Conservation (phyloP, 2,329 filamentous ascomycete genomes). For the Colletotrichum euphorbiae region DNA sequence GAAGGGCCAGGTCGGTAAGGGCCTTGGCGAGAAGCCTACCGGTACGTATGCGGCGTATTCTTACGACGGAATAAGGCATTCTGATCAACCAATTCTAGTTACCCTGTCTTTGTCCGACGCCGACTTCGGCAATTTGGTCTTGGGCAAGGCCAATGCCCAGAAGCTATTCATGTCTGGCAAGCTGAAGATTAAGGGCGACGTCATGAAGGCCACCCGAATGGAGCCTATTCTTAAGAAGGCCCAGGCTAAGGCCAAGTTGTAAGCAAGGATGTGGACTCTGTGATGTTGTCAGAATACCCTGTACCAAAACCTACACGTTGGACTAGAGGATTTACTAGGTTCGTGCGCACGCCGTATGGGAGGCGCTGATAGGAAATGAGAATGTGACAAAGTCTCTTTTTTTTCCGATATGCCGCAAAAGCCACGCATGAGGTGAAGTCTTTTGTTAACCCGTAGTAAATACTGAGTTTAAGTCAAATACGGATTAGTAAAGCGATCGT, state of each 20-base stretch:
- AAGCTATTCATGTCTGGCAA: constrained; percentile 98
- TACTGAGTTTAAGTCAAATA: too few relatives aligned
- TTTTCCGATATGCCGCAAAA: background rate
- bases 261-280: constrained; percentile 48
- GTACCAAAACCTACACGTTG: constrained; percentile 36
- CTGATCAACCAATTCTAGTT: constrained; percentile 63
- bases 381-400: constrained; percentile 19
- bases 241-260: constrained; percentile 86
- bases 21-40: constrained; percentile 82
- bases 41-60: constrained; percentile 64
- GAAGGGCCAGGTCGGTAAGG: constrained; percentile 83
- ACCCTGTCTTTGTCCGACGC: constrained; percentile 86
- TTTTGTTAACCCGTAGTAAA: too few relatives aligned
- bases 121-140: constrained; percentile 86
- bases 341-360: constrained; percentile 11
- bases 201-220: constrained; percentile 99
- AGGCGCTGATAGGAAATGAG: constrained; percentile 32
- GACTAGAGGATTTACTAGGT: background rate
- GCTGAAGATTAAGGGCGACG: constrained; percentile 96
- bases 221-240: constrained; percentile 93
- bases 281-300: constrained; percentile 39
- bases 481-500: too few relatives aligned
- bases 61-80: background rate
- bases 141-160: constrained; percentile 93
- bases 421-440: background rate